These are phyloP conservation scores for Aspergillus terreus DNA, from an alignment of 2,329 filamentous ascomycete genomes.

Conservation along the genomic window DNA sequence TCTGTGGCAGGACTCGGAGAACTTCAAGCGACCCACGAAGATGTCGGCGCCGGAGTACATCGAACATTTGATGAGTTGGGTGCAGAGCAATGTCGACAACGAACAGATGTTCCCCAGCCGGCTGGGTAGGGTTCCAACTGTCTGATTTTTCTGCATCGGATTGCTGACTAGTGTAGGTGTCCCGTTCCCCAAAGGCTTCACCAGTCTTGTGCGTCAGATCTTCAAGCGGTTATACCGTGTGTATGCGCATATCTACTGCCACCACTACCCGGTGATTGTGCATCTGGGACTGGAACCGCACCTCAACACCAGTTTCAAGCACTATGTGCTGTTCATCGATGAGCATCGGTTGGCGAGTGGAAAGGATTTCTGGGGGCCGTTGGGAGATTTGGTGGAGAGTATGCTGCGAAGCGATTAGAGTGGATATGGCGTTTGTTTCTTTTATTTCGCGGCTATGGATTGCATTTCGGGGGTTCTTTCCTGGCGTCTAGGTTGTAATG, in stretches of 20 bases:
- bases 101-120: constrained; percentile 91
- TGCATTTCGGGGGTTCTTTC: background rate
- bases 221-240: constrained; percentile 99
- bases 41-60: constrained; percentile 98
- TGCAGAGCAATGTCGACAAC: constrained; percentile 92
- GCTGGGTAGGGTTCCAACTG: constrained; percentile 58
- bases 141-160: background rate
- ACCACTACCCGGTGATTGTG: constrained; percentile 95
- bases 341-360: constrained; percentile 90
- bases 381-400: constrained; percentile 94
- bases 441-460: background rate
- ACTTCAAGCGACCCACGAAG: constrained; percentile 94
- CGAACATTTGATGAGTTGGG: constrained; percentile 96
- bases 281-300: constrained; percentile 94
- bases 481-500: background rate
- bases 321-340: constrained; percentile 97
- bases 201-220: constrained; percentile 82
- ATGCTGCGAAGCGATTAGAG: constrained; percentile 87
- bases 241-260: constrained; percentile 99
- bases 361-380: constrained; percentile 94
- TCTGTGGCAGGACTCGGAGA: constrained; percentile 94
- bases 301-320: constrained; percentile 98
- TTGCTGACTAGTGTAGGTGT: constrained; percentile 56
- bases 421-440: constrained; percentile 10
- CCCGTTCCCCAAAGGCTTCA: constrained; percentile 90